Conservation (phyloP, 345 rosid species). For the Firmiana major region DNA sequence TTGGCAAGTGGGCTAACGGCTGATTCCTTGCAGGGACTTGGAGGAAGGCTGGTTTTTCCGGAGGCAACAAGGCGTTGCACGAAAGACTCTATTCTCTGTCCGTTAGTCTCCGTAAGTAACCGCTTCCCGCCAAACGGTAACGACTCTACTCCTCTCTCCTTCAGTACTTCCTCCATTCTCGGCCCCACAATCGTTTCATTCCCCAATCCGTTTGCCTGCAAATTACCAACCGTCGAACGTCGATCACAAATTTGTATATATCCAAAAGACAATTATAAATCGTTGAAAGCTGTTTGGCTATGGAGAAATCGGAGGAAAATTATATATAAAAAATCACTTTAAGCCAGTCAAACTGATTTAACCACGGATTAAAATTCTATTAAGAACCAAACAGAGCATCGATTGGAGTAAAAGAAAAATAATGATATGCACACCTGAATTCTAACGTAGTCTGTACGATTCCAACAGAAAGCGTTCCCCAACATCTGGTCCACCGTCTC, state of each 20-base stretch:
- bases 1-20: slow-evolving; percentile 56
- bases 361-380: slow-evolving; percentile 12
- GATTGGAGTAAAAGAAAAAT: neutral
- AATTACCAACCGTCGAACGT: slow-evolving; percentile 17
- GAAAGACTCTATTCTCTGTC: slow-evolving; percentile 65
- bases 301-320: neutral
- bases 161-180: slow-evolving; percentile 48
- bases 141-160: slow-evolving; percentile 80
- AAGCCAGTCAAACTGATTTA: neutral
- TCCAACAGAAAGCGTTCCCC: slow-evolving; percentile 93
- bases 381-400: slow-evolving; percentile 19
- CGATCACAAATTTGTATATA: neutral
- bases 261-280: neutral
- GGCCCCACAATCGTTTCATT: slow-evolving; percentile 39
- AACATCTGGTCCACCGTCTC: slow-evolving; percentile 94
- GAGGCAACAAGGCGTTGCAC: slow-evolving; percentile 80
- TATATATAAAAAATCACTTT: neutral
- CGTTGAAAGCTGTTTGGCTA: neutral
- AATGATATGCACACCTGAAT: slow-evolving; percentile 55
- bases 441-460: slow-evolving; percentile 89
- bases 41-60: slow-evolving; percentile 70
- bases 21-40: slow-evolving; percentile 83
- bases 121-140: slow-evolving; percentile 91
- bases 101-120: slow-evolving; percentile 79
- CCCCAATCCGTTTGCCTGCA: slow-evolving; percentile 63